A percentile compares a stretch with the other conserved stretches of the same genome.
Conservation (phyloP, 2,329 filamentous ascomycete species). For the Sporothrix mexicana region DNA sequence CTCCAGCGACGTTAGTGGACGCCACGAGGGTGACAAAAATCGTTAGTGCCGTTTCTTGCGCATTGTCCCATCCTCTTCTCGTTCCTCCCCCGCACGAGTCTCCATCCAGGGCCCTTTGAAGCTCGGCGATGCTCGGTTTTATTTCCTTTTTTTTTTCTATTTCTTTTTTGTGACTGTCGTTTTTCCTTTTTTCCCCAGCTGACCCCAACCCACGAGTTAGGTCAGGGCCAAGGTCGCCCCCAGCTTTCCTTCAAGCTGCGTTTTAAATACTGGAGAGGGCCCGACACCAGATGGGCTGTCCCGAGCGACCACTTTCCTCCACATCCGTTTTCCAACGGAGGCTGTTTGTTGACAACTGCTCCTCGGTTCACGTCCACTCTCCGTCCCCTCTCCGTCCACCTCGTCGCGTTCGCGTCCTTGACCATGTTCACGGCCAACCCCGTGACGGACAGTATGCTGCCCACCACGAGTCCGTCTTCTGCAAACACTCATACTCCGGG, state of each 20-base stretch:
- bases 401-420: too few relatives aligned
- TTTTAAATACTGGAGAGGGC: too few relatives aligned
- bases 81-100: not conserved
- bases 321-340: too few relatives aligned
- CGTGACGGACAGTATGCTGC: not conserved
- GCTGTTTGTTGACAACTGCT: not conserved
- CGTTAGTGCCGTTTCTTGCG: not conserved
- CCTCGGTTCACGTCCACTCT: not conserved
- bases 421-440: not conserved
- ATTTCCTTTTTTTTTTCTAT: not conserved
- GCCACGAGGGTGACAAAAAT: not conserved
- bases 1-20: not conserved
- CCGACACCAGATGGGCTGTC: too few relatives aligned
- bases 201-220: too few relatives aligned
- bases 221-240: too few relatives aligned
- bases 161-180: not conserved
- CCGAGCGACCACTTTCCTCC: too few relatives aligned
- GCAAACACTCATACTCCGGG: too few relatives aligned
- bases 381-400: too few relatives aligned
- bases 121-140: not conserved
- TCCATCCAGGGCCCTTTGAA: not conserved
- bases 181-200: too few relatives aligned
- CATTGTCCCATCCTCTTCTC: not conserved
- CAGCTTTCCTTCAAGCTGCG: too few relatives aligned
- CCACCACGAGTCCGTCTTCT: too few relatives aligned